Evolutionary conservation across 2,329 filamentous ascomycete genomes (phyloP).

Genomic region (Cladosporium sp.): DNA sequence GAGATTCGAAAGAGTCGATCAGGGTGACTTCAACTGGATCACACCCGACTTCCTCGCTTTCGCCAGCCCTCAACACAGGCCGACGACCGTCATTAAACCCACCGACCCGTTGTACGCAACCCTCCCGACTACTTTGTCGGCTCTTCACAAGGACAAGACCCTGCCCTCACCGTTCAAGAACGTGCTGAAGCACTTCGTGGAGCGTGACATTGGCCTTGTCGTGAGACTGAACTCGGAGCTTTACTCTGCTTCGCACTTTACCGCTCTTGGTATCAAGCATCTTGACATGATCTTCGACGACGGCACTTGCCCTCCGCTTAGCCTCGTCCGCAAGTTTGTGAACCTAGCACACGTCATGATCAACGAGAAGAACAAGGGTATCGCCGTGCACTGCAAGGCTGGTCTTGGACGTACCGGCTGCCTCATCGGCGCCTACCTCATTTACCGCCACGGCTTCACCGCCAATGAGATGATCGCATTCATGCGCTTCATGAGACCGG

Average conservation of each 20-base stretch:
- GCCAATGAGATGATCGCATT: slow-evolving; percentile 79
- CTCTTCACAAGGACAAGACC: slow-evolving; percentile 58
- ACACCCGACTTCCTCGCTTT: slow-evolving; percentile 93
- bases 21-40: slow-evolving; percentile 99
- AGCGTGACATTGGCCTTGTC: slow-evolving; percentile 84
- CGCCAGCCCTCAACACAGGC: slow-evolving; percentile 82
- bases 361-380: slow-evolving; percentile 79
- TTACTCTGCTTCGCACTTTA: slow-evolving; percentile 96
- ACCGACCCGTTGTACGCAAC: slow-evolving; percentile 67
- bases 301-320: slow-evolving; percentile 85
- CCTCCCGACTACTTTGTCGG: slow-evolving; percentile 69
- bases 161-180: slow-evolving; percentile 91
- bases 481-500: slow-evolving; percentile 98
- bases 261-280: slow-evolving; percentile 87
- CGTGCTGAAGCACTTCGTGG: slow-evolving; percentile 80
- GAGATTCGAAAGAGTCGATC: slow-evolving; percentile 88
- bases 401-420: slow-evolving; percentile 92
- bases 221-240: slow-evolving; percentile 92
- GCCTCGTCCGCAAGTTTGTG: slow-evolving; percentile 90
- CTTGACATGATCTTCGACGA: slow-evolving; percentile 99
- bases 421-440: slow-evolving; percentile 92
- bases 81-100: slow-evolving; percentile 64
- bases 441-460: slow-evolving; percentile 95
- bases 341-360: slow-evolving; percentile 93
- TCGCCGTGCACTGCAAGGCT: slow-evolving; percentile 98